A percentile compares a stretch with the other conserved stretches of the same genome.
Conservation (phyloP, 2,329 filamentous ascomycete genomes). For the Helminthosporium solani region DNA sequence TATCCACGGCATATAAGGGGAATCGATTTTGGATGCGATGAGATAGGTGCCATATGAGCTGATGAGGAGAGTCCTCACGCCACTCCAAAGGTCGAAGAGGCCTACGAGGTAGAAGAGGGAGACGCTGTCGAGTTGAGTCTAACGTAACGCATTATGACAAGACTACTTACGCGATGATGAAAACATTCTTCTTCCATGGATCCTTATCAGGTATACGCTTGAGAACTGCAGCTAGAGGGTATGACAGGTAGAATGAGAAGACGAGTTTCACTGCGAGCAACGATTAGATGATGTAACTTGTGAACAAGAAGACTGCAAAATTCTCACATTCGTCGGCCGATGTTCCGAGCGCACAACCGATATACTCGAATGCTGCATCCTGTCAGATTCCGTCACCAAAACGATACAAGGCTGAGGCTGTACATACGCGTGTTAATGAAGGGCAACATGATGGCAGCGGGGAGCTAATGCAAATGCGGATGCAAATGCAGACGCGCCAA, state of each 20-base stretch:
- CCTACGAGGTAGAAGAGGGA: constrained; percentile 91
- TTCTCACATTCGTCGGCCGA: constrained; percentile 64
- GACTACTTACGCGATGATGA: constrained; percentile 70
- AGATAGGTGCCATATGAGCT: constrained; percentile 77
- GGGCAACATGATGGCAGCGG: constrained; percentile 56
- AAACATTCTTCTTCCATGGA: constrained; percentile 83
- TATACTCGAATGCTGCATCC: constrained; percentile 60
- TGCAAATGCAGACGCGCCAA: too few relatives aligned
- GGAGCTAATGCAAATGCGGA: constrained; percentile 15
- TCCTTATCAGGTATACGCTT: constrained; percentile 87
- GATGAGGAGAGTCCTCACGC: constrained; percentile 74
- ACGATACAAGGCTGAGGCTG: too few relatives aligned
- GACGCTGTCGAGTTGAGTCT: constrained; percentile 52
- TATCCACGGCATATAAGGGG: constrained; percentile 96
- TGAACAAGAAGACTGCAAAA: too few relatives aligned
- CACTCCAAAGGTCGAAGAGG: constrained; percentile 88
- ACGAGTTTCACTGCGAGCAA: constrained; percentile 88
- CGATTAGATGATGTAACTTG: constrained; percentile 2
- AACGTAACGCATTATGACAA: not conserved
- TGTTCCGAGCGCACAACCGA: constrained; percentile 58
- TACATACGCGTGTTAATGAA: constrained; percentile 62
- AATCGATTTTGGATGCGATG: constrained; percentile 80
- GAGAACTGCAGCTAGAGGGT: constrained; percentile 81
- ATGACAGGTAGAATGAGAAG: constrained; percentile 85
- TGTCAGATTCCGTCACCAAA: constrained; percentile 1